phyloP scores from a whole-genome alignment of 257 asterid genomes.

The Verbascum thapsus region DNA sequence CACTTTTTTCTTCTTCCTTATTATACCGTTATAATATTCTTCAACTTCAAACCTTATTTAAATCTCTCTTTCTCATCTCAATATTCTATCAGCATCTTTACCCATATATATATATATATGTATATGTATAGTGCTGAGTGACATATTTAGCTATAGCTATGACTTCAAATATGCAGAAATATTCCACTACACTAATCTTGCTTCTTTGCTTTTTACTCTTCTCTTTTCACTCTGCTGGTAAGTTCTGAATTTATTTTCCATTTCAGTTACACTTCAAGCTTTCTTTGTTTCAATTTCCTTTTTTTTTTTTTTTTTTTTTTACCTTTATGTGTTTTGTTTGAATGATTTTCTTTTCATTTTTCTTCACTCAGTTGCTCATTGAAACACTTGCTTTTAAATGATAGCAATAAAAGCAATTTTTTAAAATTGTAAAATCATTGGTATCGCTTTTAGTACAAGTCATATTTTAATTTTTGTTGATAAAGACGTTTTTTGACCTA shows the following conservation, averaged over 20 bases:
- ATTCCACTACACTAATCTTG: slow-evolving; percentile 21
- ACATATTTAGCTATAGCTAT: slow-evolving; percentile 22
- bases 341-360: too few species aligned
- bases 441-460: neutral
- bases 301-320: neutral
- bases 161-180: slow-evolving; percentile 23
- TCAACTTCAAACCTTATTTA: neutral
- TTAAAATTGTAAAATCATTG: too few species aligned
- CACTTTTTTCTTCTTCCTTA: neutral
- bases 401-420: neutral
- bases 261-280: slow-evolving; percentile 9
- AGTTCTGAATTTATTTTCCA: slow-evolving; percentile 3
- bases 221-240: slow-evolving; percentile 38
- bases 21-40: slow-evolving; percentile 1
- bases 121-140: neutral
- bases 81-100: neutral
- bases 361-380: neutral
- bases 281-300: neutral
- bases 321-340: neutral
- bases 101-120: neutral
- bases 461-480: neutral
- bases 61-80: neutral
- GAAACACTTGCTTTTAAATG: neutral
- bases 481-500: slow-evolving; percentile 12
- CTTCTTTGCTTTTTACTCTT: slow-evolving; percentile 24